These are phyloP conservation scores for Pythium periplocum DNA, from an alignment of 352 stramenopile species.

Conservation along the genomic window DNA sequence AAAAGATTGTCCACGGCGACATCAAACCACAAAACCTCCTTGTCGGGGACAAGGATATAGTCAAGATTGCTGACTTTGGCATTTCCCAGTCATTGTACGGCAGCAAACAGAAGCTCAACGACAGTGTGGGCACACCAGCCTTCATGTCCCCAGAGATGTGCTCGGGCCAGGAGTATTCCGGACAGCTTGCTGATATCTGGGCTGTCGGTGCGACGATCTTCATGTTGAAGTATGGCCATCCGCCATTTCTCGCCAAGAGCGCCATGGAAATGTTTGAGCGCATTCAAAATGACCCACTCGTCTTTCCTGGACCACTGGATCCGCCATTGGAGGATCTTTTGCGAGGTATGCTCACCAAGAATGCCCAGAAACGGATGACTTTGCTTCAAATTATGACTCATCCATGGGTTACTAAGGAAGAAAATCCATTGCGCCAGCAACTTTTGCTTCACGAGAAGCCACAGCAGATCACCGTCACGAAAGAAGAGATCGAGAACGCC, in stretches of 20 bases:
- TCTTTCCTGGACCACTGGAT: constrained; percentile 54
- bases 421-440: constrained; percentile 21
- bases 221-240: constrained; percentile 85
- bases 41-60: constrained; percentile 78
- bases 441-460: constrained; percentile 19
- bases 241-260: constrained; percentile 87
- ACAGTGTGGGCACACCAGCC: constrained; percentile 84
- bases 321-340: constrained; percentile 53
- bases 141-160: constrained; percentile 94
- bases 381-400: constrained; percentile 68
- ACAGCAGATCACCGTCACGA: constrained; percentile 54
- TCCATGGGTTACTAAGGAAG: constrained; percentile 74
- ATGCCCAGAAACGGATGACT: constrained; percentile 45
- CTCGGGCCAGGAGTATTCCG: constrained; percentile 72
- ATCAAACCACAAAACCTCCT: constrained; percentile 89
- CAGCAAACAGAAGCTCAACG: constrained; percentile 71
- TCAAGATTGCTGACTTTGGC: constrained; percentile 91
- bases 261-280: constrained; percentile 85
- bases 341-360: constrained; percentile 61
- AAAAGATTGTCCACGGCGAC: constrained; percentile 84
- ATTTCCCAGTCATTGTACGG: constrained; percentile 85
- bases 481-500: constrained; percentile 73
- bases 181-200: constrained; percentile 89
- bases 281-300: constrained; percentile 76
- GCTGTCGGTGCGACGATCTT: constrained; percentile 86